Conservation (phyloP, 2,329 filamentous ascomycete genomes). For the Ceratocystis huliohia region DNA sequence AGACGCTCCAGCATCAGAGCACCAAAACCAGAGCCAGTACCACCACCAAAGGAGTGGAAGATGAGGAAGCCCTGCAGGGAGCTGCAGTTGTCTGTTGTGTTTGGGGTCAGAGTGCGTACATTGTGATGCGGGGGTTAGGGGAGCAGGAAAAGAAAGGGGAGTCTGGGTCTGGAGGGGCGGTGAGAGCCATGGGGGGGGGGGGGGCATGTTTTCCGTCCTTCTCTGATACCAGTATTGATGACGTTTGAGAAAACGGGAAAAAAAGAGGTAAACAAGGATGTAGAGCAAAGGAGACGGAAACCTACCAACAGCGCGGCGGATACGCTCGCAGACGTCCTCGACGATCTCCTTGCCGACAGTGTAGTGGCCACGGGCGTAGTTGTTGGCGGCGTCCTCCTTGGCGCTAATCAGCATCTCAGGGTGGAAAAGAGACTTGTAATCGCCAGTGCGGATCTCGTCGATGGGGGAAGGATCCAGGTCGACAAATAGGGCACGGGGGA, state of each 20-base stretch:
- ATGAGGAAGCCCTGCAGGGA: conserved; percentile 61
- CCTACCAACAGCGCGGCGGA: conserved; percentile 56
- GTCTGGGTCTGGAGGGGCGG: conserved; percentile 9
- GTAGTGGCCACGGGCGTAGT: conserved; percentile 65
- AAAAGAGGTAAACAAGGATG: neutral
- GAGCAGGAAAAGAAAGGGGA: neutral
- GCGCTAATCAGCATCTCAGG: conserved; percentile 59
- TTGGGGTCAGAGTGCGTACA: conserved; percentile 22
- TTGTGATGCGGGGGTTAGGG: neutral
- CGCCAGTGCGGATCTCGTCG: conserved; percentile 58
- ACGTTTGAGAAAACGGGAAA: neutral
- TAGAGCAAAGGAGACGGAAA: conserved; percentile 15
- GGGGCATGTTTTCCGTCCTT: neutral
- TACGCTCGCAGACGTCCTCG: conserved; percentile 55
- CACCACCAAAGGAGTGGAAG: conserved; percentile 63
- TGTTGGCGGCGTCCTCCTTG: conserved; percentile 67
- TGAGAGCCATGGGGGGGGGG: conserved; percentile 3
- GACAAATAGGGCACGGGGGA: conserved; percentile 59
- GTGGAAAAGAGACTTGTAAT: conserved; percentile 58
- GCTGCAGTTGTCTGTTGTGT: conserved; percentile 52
- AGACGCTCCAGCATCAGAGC: conserved; percentile 60
- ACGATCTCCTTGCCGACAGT: conserved; percentile 67
- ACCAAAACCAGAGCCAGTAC: conserved; percentile 60
- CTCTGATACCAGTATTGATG: too few species aligned
- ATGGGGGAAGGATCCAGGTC: conserved; percentile 61